Base-by-base conservation (phyloP, 2,329 filamentous ascomycete genomes). In the Cercospora sojina region DNA sequence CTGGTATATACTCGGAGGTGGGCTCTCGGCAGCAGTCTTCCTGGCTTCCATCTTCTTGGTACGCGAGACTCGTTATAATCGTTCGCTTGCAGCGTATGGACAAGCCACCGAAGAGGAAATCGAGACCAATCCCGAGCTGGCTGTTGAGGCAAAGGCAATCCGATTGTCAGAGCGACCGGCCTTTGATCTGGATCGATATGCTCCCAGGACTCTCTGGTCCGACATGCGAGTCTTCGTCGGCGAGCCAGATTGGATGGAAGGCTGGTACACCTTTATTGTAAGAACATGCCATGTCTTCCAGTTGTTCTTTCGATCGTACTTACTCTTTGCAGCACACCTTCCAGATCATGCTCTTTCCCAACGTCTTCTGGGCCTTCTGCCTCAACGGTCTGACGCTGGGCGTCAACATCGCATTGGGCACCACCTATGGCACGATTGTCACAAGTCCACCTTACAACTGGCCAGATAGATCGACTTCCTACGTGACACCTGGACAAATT, bases 1-100 rank as follows among this genome's bases (percentile, higher is more conserved):
- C 53, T 83, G 81, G 81, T 83, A 83, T 51, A 76, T 77, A 1
- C 73, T 83, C 4, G 80, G 79, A 1, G 78, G 76, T 3, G 76
- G 75, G 1, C 67, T 82, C 0, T 69, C 74, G 1, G 79, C 73
- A 3, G 66, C 76, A 0, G 74, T 77, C 4, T 73, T 80, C 2
- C 16, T 82, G 13, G 58, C 79, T 1, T 77, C 78, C 1, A 67
- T 82, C 12, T 74, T 81, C 65, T 77, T 79, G 35, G 74, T 83
- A 0, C 81, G 81, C 0, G 81, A 83, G 71, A 81, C 79, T 1
- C 79, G 79, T 59, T 83, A 83, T 62, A 68, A 77, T 32, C 77
- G 80, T 0, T 71, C 77, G 1, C 67, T 79, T 0, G 69, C 71
- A 1, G 76, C 80, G 0, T 82, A 80, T 59, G 79, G 79, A 32